These are phyloP conservation scores for Exidia glandulosa DNA, from an alignment of 768 basidiomycete genomes.

Conservation along the genomic window DNA sequence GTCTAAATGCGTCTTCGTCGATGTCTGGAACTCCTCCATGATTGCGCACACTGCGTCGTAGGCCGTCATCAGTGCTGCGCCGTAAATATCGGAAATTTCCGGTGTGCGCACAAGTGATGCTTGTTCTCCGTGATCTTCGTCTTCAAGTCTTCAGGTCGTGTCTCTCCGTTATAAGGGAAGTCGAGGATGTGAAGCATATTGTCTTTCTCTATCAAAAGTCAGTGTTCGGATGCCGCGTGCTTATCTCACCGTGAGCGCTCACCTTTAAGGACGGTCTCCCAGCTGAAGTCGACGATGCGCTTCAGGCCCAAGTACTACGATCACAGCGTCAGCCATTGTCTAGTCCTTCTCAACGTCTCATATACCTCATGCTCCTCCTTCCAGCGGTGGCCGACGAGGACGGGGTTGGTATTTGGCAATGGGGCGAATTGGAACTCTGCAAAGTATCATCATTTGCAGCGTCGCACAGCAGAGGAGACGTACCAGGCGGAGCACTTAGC, in stretches of 20 bases:
- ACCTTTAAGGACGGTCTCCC: conserved; percentile 39
- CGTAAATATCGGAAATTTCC: background rate
- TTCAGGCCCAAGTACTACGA: conserved; percentile 29
- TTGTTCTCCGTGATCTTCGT: conserved; percentile 39
- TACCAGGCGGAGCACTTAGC: conserved; percentile 32
- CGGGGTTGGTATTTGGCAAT: conserved; percentile 38
- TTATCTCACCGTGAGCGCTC: background rate
- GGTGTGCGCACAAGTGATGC: conserved; percentile 35
- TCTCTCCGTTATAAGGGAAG: conserved; percentile 49
- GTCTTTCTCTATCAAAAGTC: background rate
- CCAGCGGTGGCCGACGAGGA: conserved; percentile 40
- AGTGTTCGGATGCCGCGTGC: background rate
- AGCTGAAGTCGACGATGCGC: conserved; percentile 37
- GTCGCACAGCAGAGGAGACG: background rate
- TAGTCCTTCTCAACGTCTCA: background rate
- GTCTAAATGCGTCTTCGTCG: conserved; percentile 32
- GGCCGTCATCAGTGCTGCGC: background rate
- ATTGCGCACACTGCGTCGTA: conserved; percentile 33
- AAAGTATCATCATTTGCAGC: background rate
- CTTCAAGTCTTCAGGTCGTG: conserved; percentile 30
- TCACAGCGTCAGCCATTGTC: background rate
- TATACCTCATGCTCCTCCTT: conserved; percentile 41
- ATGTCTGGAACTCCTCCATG: conserved; percentile 44
- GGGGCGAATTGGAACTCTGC: conserved; percentile 39
- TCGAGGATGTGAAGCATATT: conserved; percentile 40